Evolutionary conservation across 805 yeast genomes (phyloP).

Genomic region (Nakazawaea siamensis): DNA sequence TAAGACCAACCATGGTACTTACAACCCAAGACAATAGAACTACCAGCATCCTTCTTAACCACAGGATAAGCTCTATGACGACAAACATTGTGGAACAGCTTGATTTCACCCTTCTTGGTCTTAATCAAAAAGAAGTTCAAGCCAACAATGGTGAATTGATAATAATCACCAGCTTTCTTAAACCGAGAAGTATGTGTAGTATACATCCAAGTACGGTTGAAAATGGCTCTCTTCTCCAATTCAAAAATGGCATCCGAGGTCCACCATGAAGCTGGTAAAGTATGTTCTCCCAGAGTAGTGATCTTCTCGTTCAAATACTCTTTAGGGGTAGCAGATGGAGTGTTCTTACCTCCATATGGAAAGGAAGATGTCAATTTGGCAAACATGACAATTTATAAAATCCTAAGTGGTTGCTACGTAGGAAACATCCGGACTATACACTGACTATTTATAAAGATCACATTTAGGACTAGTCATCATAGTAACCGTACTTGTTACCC

Average conservation of each 20-base stretch:
- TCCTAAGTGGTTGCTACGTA: too few species aligned
- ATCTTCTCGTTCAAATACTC: slow-evolving; percentile 6
- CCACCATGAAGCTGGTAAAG: slow-evolving; percentile 64
- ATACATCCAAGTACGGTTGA: slow-evolving; percentile 49
- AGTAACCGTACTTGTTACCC: too few species aligned
- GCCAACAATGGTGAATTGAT: slow-evolving; percentile 40
- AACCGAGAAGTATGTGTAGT: slow-evolving; percentile 45
- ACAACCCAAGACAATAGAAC: slow-evolving; percentile 50
- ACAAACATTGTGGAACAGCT: slow-evolving; percentile 58
- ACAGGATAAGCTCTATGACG: slow-evolving; percentile 62
- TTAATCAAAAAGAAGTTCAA: slow-evolving; percentile 48
- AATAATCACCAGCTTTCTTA: slow-evolving; percentile 51
- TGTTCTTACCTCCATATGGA: slow-evolving; percentile 2
- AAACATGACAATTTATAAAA: slow-evolving; percentile 3
- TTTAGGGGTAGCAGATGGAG: slow-evolving; percentile 8
- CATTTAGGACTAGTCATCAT: too few species aligned
- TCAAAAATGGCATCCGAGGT: slow-evolving; percentile 50
- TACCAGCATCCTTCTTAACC: slow-evolving; percentile 49
- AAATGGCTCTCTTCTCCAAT: slow-evolving; percentile 49
- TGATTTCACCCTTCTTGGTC: slow-evolving; percentile 41
- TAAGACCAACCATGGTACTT: slow-evolving; percentile 62
- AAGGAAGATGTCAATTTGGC: slow-evolving; percentile 6
- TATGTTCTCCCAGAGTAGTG: slow-evolving; percentile 32
- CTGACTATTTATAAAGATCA: too few species aligned
- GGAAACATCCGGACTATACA: too few species aligned